Base-by-base conservation (phyloP, 306 rosid species). In the Oemleria cerasiformis region DNA sequence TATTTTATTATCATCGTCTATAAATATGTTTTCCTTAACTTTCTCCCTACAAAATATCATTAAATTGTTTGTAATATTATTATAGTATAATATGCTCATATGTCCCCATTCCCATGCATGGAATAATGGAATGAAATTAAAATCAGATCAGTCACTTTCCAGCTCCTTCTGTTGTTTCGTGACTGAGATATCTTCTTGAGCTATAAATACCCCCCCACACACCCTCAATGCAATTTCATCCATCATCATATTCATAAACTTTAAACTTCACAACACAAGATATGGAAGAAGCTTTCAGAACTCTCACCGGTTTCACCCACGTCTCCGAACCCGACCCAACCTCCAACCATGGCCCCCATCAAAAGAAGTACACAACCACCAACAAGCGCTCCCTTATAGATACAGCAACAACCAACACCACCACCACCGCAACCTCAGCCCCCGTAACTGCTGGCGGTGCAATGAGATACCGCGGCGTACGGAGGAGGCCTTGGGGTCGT, bases 401-500 rank as follows among this genome's bases (percentile, higher is more conserved):
- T 21, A 8, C 79, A 2, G 7, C 65, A 2, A 36, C 43, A 13
- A 7, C 65, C 5, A 17, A 15, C 36, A 30, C 36, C 36, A 30
- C 36, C 21, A 9, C 78, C 13, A 9, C 60, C 0, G 12, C 54
- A 4, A 6, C 60, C 17, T 15, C 50, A 45, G 50, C 4, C 10
- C 38, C 50, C 30, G 59, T 51, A 40, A 9, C 80, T 4, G 48
- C 20, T 20, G 42, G 53, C 1, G 72, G 78, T 3, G 63, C 84
- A 0, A 39, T 83, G 50, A 77, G 97, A 60, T 94, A 94, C 83
- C 96, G 99, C 0, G 99, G 99, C 7, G 99, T 94, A 0, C 80
- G 99, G n/a, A 91, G 99, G 0, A 72, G 99, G 75, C 99, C 99
- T 0, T 94, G 99, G 99, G 99, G 99, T 0, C 92, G 99, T 44